Percentiles rank a stretch among this genome's conserved stretches.
Conservation (phyloP, 2,329 filamentous ascomycete genomes). For the Penicillium sp. region DNA sequence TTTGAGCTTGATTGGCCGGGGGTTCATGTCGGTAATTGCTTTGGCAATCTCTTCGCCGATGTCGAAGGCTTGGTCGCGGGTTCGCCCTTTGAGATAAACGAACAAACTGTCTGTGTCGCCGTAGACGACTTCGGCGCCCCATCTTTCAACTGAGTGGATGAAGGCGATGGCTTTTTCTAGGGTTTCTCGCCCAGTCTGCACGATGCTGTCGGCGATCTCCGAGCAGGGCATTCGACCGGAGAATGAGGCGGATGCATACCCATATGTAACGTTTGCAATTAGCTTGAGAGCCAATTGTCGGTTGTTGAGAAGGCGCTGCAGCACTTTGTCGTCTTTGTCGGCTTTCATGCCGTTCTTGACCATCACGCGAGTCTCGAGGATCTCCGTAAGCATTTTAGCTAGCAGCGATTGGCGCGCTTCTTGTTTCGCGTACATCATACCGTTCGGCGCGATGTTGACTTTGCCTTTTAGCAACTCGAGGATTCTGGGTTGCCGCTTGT, state of each 20-base stretch:
- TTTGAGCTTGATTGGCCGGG: conserved; percentile 89
- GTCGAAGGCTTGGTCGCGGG: conserved; percentile 82
- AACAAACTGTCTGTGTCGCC: conserved; percentile 97
- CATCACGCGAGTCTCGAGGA: conserved; percentile 95
- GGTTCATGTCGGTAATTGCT: conserved; percentile 85
- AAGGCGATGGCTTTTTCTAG: conserved; percentile 89
- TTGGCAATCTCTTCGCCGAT: conserved; percentile 91
- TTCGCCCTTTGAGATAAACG: conserved; percentile 83
- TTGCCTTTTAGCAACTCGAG: conserved; percentile 78
- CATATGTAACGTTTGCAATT: conserved; percentile 98
- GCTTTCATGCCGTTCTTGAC: conserved; percentile 96
- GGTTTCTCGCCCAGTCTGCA: conserved; percentile 92
- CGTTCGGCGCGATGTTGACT: conserved; percentile 91
- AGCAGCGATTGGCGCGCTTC: conserved; percentile 86
- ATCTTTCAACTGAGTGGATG: conserved; percentile 83
- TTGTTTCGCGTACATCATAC: conserved; percentile 90
- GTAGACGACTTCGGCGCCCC: conserved; percentile 96
- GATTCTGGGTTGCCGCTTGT: conserved; percentile 73
- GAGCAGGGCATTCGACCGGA: conserved; percentile 97
- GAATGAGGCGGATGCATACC: conserved; percentile 95
- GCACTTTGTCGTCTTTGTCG: conserved; percentile 80
- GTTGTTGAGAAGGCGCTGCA: conserved; percentile 90
- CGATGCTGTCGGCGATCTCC: conserved; percentile 97
- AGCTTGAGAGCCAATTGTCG: conserved; percentile 91
- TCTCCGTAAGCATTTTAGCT: conserved; percentile 95